phyloP scores from a whole-genome alignment of 495 filamentous ascomycete genomes.

The Schizothecium vesticola region DNA sequence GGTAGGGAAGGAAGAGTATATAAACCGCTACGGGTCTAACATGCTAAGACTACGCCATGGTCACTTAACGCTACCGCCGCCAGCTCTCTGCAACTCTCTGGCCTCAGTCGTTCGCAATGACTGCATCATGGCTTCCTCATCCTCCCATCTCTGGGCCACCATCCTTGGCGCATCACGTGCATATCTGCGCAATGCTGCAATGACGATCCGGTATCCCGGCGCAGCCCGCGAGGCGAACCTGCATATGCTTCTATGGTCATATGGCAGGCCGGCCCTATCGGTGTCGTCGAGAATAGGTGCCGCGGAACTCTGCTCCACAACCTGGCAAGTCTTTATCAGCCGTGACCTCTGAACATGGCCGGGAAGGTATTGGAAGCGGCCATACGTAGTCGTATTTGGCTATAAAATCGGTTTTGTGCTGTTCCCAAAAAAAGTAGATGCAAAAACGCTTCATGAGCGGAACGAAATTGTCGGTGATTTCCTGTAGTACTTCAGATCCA shows the following conservation, averaged over 20 bases:
- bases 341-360: neutral
- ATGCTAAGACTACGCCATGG: too few relatives aligned
- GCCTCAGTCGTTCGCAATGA: conserved; percentile 2
- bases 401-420: conserved; percentile 5
- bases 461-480: conserved; percentile 5
- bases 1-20: too few relatives aligned
- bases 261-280: conserved; percentile 3
- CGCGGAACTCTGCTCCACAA: conserved; percentile 3
- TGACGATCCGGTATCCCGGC: conserved; percentile 1
- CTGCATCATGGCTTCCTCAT: conserved; percentile 1
- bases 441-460: conserved; percentile 4
- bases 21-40: too few relatives aligned
- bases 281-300: conserved; percentile 5
- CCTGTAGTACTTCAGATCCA: conserved; percentile 1
- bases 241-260: conserved; percentile 7
- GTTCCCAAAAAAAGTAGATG: conserved; percentile 6
- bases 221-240: conserved; percentile 1
- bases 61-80: too few relatives aligned
- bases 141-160: neutral
- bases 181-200: conserved; percentile 4
- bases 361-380: neutral
- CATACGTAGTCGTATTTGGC: conserved; percentile 3
- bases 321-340: neutral
- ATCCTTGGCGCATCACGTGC: neutral
- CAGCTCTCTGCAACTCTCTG: conserved; percentile 7